Evolutionary conservation across 805 yeast species (phyloP), one percentile per base, ranked within the genome.

Genomic region (Clavispora fructus): DNA sequence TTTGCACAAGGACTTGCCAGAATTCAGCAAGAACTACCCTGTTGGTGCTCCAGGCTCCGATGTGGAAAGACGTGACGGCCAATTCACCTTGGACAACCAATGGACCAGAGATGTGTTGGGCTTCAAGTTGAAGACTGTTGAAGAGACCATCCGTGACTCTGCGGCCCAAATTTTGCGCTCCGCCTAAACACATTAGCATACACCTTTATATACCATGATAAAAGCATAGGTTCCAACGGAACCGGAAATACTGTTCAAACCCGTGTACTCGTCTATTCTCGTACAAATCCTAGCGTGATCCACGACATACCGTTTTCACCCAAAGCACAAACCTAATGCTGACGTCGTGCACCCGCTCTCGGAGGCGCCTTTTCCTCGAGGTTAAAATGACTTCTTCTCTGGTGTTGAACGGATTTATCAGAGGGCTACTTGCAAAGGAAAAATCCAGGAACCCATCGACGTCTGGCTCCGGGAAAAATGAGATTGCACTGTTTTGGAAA

Each of bases 1-100:
- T 19, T 61, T 67, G 51, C 71, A 69, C 23, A 68, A 61, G 47
- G 63, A 61, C 43, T 57, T 59, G 37, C 68, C 68, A 1, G 45
- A 53, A 32, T 48, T 56, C 39, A 31, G 35, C 32, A 49, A 35
- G 8, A 43, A 43, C 17, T 46, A 52, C 16, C 59, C 58, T 32
- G 42, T 52, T 26, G 75, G 75, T 4, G 53, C 44, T 8, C 65
- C 64, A 6, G 72, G 72, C 14, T 30, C 42, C 17, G 42, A 40
- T 12, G 13, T n/a, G 30, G 42, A 40, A 12, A 13, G 19, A 17
- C 23, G 29, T 12, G 30, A 16, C 16, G 28, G 28, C 13, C 25
- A 30, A 27, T 17, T 8, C 27, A 30, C 26, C 17, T 8, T 40
- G 14, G 35, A 40, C 33, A 40, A 30, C 35, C 9, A n/a, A 10